Conservation (phyloP, 1,284 basidiomycete species). For the Cryptococcus sp. region DNA sequence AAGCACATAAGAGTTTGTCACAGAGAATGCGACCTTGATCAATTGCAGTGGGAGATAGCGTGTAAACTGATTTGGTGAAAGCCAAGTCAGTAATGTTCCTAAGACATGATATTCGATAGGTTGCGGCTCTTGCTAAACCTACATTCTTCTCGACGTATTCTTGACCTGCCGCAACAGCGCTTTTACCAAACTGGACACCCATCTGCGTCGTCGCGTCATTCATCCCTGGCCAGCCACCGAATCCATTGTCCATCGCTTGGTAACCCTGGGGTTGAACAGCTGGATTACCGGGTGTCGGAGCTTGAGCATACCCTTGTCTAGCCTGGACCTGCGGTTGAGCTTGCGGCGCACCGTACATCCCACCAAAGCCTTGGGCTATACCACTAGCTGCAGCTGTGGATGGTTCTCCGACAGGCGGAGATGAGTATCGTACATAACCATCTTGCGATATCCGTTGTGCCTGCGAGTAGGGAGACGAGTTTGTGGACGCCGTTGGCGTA, state of each 20-base stretch:
- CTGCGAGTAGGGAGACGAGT: constrained; percentile 48
- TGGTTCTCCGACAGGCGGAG: constrained; percentile 46
- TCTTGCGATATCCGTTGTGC: constrained; percentile 55
- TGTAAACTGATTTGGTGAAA: constrained; percentile 62
- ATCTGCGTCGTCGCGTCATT: constrained; percentile 94
- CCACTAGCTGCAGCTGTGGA: not conserved
- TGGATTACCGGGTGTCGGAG: constrained; percentile 31
- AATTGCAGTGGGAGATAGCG: constrained; percentile 70
- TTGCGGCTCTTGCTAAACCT: constrained; percentile 39
- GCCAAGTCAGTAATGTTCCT: not conserved
- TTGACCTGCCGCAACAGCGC: constrained; percentile 88
- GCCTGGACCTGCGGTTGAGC: constrained; percentile 4
- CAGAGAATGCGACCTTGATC: constrained; percentile 93
- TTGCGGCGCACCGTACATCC: not conserved
- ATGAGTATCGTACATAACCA: constrained; percentile 51
- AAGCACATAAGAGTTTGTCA: constrained; percentile 94
- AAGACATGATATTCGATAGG: not conserved
- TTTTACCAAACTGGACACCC: constrained; percentile 92
- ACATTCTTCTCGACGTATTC: constrained; percentile 96
- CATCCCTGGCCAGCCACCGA: constrained; percentile 55
- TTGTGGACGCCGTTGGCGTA: constrained; percentile 59
- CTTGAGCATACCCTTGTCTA: constrained; percentile 19
- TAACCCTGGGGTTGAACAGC: constrained; percentile 60
- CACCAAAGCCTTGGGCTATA: not conserved
- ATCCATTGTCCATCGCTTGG: constrained; percentile 25